Evolutionary conservation across 306 rosid genomes (phyloP).

Genomic region (Spatholobus suberectus): DNA sequence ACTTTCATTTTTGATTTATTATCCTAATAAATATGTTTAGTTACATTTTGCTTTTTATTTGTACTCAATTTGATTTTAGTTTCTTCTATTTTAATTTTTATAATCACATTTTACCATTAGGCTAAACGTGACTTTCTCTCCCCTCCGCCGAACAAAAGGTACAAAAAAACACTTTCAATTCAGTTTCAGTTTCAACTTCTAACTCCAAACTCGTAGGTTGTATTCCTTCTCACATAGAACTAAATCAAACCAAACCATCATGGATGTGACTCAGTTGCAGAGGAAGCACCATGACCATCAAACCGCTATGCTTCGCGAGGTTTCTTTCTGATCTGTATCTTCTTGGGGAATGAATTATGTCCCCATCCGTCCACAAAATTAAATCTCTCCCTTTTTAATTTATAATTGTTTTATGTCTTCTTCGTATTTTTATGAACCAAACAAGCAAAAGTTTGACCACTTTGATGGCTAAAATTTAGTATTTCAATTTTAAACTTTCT

Average conservation of each 20-base stretch:
- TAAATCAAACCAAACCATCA: slow-evolving; percentile 21
- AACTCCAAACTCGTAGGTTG: neutral
- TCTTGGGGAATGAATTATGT: too few relatives aligned
- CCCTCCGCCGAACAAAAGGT: too few relatives aligned
- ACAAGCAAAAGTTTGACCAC: neutral
- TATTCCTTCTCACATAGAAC: neutral
- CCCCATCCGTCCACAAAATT: neutral
- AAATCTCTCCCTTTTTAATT: neutral
- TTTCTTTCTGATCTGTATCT: neutral
- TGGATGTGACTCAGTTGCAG: slow-evolving; percentile 61
- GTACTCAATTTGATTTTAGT: too few relatives aligned
- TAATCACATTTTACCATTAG: too few relatives aligned
- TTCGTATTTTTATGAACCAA: neutral
- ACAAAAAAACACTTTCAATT: too few relatives aligned
- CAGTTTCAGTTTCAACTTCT: neutral
- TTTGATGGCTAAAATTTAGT: neutral
- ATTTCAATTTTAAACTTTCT: neutral
- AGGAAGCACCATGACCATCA: slow-evolving; percentile 48
- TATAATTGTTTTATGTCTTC: neutral
- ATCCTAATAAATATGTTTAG: too few relatives aligned
- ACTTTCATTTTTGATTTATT: too few relatives aligned
- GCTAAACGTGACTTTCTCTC: too few relatives aligned
- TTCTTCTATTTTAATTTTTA: too few relatives aligned
- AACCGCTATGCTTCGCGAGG: slow-evolving; percentile 57
- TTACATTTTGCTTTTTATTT: too few relatives aligned